Percentiles rank a stretch among this genome's conserved stretches.
These are phyloP conservation scores for Arthrobotrys musiformis DNA, from an alignment of 2,329 filamentous ascomycete species.

Conservation along the genomic window DNA sequence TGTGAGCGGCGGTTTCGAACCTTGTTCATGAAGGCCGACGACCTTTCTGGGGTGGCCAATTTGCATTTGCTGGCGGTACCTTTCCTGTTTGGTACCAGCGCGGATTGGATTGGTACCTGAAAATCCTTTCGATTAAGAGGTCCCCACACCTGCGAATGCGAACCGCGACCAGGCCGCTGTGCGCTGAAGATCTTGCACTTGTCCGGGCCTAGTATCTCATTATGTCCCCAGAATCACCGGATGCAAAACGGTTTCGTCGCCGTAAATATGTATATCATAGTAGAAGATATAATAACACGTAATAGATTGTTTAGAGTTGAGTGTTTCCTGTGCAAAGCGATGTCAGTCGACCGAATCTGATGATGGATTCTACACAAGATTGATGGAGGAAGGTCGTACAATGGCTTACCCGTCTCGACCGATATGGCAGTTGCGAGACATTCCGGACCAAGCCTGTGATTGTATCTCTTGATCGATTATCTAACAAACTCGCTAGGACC, in stretches of 20 bases:
- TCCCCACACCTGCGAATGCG: conserved; percentile 34
- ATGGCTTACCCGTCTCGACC: background rate
- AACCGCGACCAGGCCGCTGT: conserved; percentile 29
- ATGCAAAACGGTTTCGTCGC: conserved; percentile 18
- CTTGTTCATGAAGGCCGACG: background rate
- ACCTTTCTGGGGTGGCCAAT: background rate
- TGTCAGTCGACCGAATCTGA: conserved; percentile 36
- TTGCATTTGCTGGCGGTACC: background rate
- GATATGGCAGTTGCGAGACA: conserved; percentile 19
- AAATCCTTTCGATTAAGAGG: conserved; percentile 9
- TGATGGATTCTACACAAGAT: no score
- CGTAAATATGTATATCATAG: background rate
- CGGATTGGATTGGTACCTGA: conserved; percentile 27
- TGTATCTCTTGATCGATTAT: conserved; percentile 18
- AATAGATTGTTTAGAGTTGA: background rate
- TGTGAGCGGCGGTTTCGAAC: background rate
- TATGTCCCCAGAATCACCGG: conserved; percentile 35
- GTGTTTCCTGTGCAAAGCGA: background rate
- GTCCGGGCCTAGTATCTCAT: conserved; percentile 22
- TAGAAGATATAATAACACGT: conserved; percentile 3
- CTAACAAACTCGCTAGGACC: background rate
- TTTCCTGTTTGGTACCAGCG: conserved; percentile 12
- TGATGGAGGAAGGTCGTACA: conserved; percentile 7
- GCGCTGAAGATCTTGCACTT: conserved; percentile 22
- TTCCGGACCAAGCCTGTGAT: conserved; percentile 4